phyloP scores from a whole-genome alignment of 2,329 filamentous ascomycete species.

The Neopestalotiopsis sp. region DNA sequence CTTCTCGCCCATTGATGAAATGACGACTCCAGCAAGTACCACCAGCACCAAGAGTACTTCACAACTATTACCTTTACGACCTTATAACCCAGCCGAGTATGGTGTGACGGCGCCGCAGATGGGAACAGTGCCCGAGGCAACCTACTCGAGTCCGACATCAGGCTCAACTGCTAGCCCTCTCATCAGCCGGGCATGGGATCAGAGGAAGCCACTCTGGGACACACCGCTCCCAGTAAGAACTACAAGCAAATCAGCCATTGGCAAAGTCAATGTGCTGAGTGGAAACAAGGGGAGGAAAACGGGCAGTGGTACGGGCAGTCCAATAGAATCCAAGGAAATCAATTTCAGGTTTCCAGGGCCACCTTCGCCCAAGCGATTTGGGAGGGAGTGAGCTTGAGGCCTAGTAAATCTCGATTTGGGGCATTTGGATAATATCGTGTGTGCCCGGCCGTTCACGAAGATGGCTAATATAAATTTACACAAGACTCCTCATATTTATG shows the following conservation, averaged over 20 bases:
- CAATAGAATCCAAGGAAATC: conserved; percentile 36
- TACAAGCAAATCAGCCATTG: conserved; percentile 22
- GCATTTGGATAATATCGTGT: too few species aligned
- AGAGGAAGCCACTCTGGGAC: conserved; percentile 32
- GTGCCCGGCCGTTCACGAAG: too few species aligned
- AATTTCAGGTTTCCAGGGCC: conserved; percentile 32
- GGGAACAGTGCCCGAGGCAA: conserved; percentile 24
- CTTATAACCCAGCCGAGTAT: conserved; percentile 39
- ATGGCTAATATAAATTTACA: too few species aligned
- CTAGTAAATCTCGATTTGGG: not conserved
- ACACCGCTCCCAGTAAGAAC: conserved; percentile 24
- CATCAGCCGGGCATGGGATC: conserved; percentile 35
- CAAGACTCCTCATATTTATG: too few species aligned
- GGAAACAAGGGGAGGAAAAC: conserved; percentile 28
- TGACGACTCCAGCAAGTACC: conserved; percentile 32
- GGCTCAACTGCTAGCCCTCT: conserved; percentile 36
- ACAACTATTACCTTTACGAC: conserved; percentile 36
- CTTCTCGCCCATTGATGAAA: conserved; percentile 37
- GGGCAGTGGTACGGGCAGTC: conserved; percentile 34
- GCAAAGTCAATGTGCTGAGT: conserved; percentile 23
- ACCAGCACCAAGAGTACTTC: conserved; percentile 37
- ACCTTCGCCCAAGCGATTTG: conserved; percentile 19
- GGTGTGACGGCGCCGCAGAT: conserved; percentile 23
- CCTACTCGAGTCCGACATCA: conserved; percentile 34
- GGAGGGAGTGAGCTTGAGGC: not conserved